Evolutionary conservation across 306 rosid genomes (phyloP).

Genomic region (Inga oerstediana): DNA sequence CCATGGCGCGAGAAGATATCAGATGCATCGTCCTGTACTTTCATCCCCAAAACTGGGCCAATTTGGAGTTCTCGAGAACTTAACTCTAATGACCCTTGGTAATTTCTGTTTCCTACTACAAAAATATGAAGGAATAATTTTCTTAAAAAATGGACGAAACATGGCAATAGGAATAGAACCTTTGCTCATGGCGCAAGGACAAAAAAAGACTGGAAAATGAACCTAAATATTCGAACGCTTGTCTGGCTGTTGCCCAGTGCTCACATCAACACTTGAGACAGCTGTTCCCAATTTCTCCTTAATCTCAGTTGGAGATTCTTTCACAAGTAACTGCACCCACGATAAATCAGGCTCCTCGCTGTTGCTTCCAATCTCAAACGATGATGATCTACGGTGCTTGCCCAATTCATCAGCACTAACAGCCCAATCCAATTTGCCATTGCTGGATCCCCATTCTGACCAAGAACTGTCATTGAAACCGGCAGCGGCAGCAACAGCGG

Average conservation of each 20-base stretch:
- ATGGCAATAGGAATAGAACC: conserved; percentile 42
- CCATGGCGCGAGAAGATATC: conserved; percentile 47
- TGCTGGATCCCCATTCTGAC: conserved; percentile 87
- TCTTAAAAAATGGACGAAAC: conserved; percentile 36
- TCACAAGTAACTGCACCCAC: conserved; percentile 96
- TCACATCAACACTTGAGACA: conserved; percentile 39
- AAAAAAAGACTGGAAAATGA: conserved; percentile 44
- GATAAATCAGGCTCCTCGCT: conserved; percentile 96
- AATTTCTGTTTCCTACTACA: conserved; percentile 39
- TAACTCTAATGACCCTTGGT: conserved; percentile 52
- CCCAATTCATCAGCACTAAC: conserved; percentile 68
- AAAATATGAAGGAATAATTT: conserved; percentile 37
- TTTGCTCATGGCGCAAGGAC: conserved; percentile 45
- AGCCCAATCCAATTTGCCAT: conserved; percentile 83
- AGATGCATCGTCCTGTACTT: conserved; percentile 43
- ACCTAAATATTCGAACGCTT: conserved; percentile 56
- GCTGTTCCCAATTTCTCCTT: conserved; percentile 58
- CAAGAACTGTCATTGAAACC: conserved; percentile 65
- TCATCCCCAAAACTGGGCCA: conserved; percentile 68
- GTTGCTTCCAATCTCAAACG: conserved; percentile 83
- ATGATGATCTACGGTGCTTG: conserved; percentile 77
- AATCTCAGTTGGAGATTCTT: conserved; percentile 81
- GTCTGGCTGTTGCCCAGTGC: conserved; percentile 35
- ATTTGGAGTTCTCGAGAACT: conserved; percentile 42
- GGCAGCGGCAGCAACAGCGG: conserved; percentile 32